Conservation (phyloP, 2,329 filamentous ascomycete genomes). For the Cordyceps farinosa region DNA sequence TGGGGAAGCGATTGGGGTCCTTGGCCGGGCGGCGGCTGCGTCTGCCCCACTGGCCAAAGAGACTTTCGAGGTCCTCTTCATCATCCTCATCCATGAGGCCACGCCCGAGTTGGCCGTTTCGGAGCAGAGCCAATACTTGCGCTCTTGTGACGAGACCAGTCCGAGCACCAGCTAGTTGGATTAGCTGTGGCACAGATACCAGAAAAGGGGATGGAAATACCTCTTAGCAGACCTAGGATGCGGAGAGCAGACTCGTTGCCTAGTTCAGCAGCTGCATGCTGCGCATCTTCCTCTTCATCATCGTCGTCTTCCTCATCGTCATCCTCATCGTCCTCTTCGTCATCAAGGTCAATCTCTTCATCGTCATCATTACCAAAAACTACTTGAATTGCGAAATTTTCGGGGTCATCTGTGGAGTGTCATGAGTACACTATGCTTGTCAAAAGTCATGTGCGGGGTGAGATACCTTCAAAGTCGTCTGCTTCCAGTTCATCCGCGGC, state of each 20-base stretch:
- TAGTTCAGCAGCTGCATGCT: constrained; percentile 22
- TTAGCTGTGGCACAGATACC: constrained; percentile 1
- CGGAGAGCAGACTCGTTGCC: constrained; percentile 15
- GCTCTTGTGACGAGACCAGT: constrained; percentile 32
- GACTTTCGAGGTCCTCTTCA: constrained; percentile 31
- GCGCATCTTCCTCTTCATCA: constrained; percentile 36
- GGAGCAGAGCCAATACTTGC: constrained; percentile 41
- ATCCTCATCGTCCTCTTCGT: constrained; percentile 27
- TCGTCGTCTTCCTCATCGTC: constrained; percentile 27
- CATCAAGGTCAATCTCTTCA: constrained; percentile 24
- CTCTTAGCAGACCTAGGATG: constrained; percentile 30
- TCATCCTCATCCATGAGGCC: constrained; percentile 36
- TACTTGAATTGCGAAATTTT: constrained; percentile 24
- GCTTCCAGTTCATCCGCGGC: constrained; percentile 26
- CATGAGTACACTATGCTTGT: background rate
- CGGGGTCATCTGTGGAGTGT: constrained; percentile 18
- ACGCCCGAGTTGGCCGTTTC: constrained; percentile 36
- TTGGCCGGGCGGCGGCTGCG: constrained; percentile 39
- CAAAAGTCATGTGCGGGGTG: background rate
- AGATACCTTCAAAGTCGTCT: constrained; percentile 24
- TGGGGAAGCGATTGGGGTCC: constrained; percentile 67
- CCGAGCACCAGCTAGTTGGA: constrained; percentile 24
- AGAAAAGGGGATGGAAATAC: constrained; percentile 21
- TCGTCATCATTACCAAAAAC: constrained; percentile 24
- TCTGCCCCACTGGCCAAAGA: constrained; percentile 39